A percentile compares a stretch with the other conserved stretches of the same genome.
These are phyloP conservation scores for Phylloporus sp. DNA, from an alignment of 768 basidiomycete species.

Conservation along the genomic window DNA sequence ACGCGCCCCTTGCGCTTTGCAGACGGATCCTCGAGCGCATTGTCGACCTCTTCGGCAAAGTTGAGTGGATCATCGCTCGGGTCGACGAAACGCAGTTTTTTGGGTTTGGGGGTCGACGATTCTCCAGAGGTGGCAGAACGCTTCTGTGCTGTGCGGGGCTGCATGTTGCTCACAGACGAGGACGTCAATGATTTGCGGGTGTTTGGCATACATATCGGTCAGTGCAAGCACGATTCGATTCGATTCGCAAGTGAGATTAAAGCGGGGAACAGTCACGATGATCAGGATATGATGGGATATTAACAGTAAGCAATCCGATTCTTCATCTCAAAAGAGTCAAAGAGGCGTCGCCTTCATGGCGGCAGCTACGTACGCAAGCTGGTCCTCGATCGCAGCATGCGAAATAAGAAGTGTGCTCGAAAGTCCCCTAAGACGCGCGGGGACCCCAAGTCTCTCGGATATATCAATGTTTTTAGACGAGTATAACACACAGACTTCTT, in stretches of 20 bases:
- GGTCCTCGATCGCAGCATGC: conserved; percentile 54
- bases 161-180: conserved; percentile 23
- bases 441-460: conserved; percentile 47
- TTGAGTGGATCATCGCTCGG: conserved; percentile 68
- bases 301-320: neutral
- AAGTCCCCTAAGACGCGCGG: conserved; percentile 39
- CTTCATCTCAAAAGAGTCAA: conserved; percentile 1
- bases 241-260: too few relatives aligned
- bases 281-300: neutral
- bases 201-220: conserved; percentile 11
- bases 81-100: conserved; percentile 78
- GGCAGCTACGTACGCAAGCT: conserved; percentile 54
- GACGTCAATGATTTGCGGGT: conserved; percentile 15
- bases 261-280: neutral
- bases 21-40: conserved; percentile 62
- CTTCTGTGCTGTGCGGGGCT: conserved; percentile 38
- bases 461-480: conserved; percentile 46
- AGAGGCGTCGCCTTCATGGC: conserved; percentile 29
- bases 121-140: conserved; percentile 38
- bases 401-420: conserved; percentile 46
- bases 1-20: conserved; percentile 65
- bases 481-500: conserved; percentile 53
- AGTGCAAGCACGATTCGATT: neutral
- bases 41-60: conserved; percentile 77
- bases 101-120: conserved; percentile 33